A percentile compares a stretch with the other conserved stretches of the same genome.
These are phyloP conservation scores for Phyllostachys edulis DNA, from an alignment of 176 grass and related monocot species.

Conservation along the genomic window DNA sequence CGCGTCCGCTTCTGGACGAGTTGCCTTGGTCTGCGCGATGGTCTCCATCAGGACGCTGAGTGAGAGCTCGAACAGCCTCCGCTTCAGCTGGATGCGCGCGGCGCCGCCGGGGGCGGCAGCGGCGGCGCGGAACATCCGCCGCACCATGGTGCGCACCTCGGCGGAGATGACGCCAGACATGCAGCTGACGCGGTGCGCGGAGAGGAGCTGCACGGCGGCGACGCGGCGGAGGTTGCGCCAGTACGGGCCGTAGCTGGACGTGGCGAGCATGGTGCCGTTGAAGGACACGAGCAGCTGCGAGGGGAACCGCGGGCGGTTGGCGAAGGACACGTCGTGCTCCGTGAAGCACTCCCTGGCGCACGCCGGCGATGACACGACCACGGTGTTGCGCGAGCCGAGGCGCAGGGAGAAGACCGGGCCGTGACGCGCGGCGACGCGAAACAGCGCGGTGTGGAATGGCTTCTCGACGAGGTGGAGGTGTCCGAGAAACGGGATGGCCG, in stretches of 20 bases:
- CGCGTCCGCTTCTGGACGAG: constrained; percentile 28
- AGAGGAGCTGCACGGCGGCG: constrained; percentile 51
- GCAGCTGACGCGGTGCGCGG: constrained; percentile 35
- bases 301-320: constrained; percentile 57
- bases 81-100: constrained; percentile 50
- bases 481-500: constrained; percentile 48
- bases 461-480: constrained; percentile 67
- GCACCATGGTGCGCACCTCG: constrained; percentile 46
- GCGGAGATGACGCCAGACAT: constrained; percentile 29
- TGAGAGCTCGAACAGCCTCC: constrained; percentile 54
- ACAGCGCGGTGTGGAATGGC: constrained; percentile 48
- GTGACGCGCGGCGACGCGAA: constrained; percentile 23
- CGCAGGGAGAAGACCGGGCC: constrained; percentile 53
- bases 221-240: constrained; percentile 74
- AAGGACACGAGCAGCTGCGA: constrained; percentile 34
- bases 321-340: constrained; percentile 55
- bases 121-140: constrained; percentile 28
- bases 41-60: constrained; percentile 67
- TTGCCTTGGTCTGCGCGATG: constrained; percentile 52
- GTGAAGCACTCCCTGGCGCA: constrained; percentile 60
- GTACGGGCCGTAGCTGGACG: constrained; percentile 44
- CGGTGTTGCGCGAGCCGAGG: constrained; percentile 46
- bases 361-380: constrained; percentile 47
- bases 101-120: background rate
- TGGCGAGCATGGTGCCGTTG: constrained; percentile 36